Evolutionary conservation across 345 rosid genomes (phyloP).

Genomic region (Gossypium thurberi): DNA sequence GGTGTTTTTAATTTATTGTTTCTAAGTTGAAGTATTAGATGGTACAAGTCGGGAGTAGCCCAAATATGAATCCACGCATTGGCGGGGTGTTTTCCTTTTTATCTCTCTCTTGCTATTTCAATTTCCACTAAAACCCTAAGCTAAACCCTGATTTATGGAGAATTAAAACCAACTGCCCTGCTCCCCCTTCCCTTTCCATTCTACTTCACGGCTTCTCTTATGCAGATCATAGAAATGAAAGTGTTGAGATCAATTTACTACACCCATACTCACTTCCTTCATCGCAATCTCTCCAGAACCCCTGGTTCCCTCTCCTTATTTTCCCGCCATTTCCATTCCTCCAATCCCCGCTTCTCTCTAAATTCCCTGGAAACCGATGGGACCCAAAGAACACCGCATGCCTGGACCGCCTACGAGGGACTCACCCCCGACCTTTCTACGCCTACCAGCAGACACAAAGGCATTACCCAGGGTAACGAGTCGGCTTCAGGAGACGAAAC

Average conservation of each 20-base stretch:
- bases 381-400: slow-evolving; percentile 7
- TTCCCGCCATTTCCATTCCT: slow-evolving; percentile 22
- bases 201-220: neutral
- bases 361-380: neutral
- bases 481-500: neutral
- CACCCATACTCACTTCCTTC: slow-evolving; percentile 15
- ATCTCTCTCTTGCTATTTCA: neutral
- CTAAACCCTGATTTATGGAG: slow-evolving; percentile 3
- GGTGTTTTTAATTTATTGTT: no score
- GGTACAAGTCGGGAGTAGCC: no score
- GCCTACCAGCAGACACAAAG: neutral
- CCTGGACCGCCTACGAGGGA: slow-evolving; percentile 33
- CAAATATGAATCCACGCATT: neutral
- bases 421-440: neutral
- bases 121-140: slow-evolving; percentile 8
- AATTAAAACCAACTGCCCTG: neutral
- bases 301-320: neutral
- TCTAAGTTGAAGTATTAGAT: no score
- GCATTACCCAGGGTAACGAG: neutral
- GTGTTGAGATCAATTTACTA: slow-evolving; percentile 17
- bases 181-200: neutral
- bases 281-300: slow-evolving; percentile 7
- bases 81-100: neutral
- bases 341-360: slow-evolving; percentile 10
- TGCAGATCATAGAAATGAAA: slow-evolving; percentile 38